Base-by-base conservation (phyloP, 176 grass and related monocot species). In the Carex kokanica region DNA sequence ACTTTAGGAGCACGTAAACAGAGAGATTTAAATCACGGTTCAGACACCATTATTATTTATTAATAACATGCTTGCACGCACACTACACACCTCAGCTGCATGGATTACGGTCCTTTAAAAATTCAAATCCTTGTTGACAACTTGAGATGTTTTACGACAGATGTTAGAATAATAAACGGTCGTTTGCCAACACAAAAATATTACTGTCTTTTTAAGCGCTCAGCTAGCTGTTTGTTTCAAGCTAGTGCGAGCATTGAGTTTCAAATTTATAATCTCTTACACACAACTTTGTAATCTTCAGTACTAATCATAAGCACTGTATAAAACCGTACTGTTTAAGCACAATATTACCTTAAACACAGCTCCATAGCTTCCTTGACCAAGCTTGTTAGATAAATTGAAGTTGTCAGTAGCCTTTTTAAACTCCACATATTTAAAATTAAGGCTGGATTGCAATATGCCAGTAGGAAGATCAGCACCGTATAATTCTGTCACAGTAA, bases 361-460 rank as follows among this genome's bases (percentile, higher is more conserved):
- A 64, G 88, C 88, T 41, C 91, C 94, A 11, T 90, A 88, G 85
- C 91, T 97, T 56, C 94, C 94, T 97, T 97, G 89, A 81, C 94
- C 94, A 80, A 97, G 94, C 89, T 97, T 97, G 78, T 91, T 91
- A 61, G 87, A 85, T 71, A 83, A 60, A 88, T 86, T 88, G 62
- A 97, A 97, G 64, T 88, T 89, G 55, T 88, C 83, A 27, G 94
- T 90, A 79, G 91, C 89, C 79, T 91, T 97, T 65, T 36, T 88
- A 85, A 97, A 15, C 41, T 93, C 94, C 74, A 83, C 87, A 58
- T 97, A 97, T 82, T 89, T 91, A 57, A 93, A 97, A 86, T 77
- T 97, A 64, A 97, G 55, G 87, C 83, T 97, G 8, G 94, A 97
- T 43, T 93, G 78, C 57, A 87, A 60, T 52, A 97, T 93, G 72